Percentiles rank a stretch among this genome's conserved stretches.
Evolutionary conservation across 2,329 filamentous ascomycete genomes (phyloP).

Genomic region (Diplodia corticola): DNA sequence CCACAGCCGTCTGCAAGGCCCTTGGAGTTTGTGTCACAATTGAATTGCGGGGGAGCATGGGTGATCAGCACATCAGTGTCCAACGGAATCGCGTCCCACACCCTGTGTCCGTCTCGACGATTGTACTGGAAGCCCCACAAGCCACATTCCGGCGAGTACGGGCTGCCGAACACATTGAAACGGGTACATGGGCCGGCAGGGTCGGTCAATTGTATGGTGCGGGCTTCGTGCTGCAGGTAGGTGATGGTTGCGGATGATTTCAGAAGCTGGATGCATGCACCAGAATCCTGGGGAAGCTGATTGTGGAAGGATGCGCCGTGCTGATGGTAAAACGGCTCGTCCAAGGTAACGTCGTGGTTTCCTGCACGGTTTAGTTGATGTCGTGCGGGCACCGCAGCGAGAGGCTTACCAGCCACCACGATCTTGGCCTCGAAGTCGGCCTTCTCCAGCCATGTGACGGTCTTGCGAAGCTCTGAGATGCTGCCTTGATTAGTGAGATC

Average conservation of each 20-base stretch:
- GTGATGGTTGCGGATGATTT: slow-evolving; percentile 54
- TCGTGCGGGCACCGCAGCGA: not conserved
- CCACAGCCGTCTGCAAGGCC: slow-evolving; percentile 56
- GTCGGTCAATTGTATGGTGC: slow-evolving; percentile 56
- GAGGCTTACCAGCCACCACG: slow-evolving; percentile 61
- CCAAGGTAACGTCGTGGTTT: slow-evolving; percentile 74
- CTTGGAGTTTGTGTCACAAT: slow-evolving; percentile 53
- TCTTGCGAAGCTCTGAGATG: slow-evolving; percentile 57
- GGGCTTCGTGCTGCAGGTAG: slow-evolving; percentile 63
- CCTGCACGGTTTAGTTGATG: slow-evolving; percentile 46
- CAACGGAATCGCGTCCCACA: slow-evolving; percentile 65
- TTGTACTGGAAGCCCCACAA: slow-evolving; percentile 70
- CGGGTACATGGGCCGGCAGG: slow-evolving; percentile 57
- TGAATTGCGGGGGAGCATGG: slow-evolving; percentile 65
- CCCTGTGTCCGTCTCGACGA: slow-evolving; percentile 38
- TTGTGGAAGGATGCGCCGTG: slow-evolving; percentile 59
- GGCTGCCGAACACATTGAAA: slow-evolving; percentile 71
- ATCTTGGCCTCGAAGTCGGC: slow-evolving; percentile 70
- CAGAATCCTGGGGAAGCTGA: slow-evolving; percentile 54
- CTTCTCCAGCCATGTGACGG: slow-evolving; percentile 66
- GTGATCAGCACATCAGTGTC: slow-evolving; percentile 68
- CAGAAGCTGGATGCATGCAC: slow-evolving; percentile 58
- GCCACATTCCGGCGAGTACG: slow-evolving; percentile 57
- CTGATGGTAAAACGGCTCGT: slow-evolving; percentile 60
- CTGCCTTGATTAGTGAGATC: slow-evolving; percentile 75